Conservation (phyloP, 192 early-diverging fungal genomes). For the Backusella westeae region DNA sequence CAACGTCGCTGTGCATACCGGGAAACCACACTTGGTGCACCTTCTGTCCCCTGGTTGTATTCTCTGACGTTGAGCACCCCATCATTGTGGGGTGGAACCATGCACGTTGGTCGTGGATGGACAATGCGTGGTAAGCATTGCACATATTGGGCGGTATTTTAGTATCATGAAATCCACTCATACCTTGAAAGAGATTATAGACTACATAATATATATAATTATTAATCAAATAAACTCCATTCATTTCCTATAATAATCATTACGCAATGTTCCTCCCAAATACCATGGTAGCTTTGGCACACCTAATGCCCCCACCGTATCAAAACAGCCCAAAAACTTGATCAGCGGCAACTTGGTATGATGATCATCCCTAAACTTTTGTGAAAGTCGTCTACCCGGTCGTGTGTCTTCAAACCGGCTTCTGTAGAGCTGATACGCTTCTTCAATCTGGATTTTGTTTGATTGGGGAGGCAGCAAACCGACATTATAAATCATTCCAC, state of each 20-base stretch:
- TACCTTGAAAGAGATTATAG: slow-evolving; percentile 4
- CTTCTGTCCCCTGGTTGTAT: background rate
- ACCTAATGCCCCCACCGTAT: slow-evolving; percentile 20
- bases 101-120: slow-evolving; percentile 25
- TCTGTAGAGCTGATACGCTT: slow-evolving; percentile 16
- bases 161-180: slow-evolving; percentile 21
- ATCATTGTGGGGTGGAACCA: slow-evolving; percentile 23
- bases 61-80: background rate
- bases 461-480: slow-evolving; percentile 12
- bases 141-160: slow-evolving; percentile 8
- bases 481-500: slow-evolving; percentile 27
- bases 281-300: slow-evolving; percentile 21
- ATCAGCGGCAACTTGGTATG: background rate
- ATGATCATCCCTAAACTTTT: slow-evolving; percentile 7
- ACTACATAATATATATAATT: slow-evolving; percentile 8
- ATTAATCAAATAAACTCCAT: background rate
- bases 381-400: background rate
- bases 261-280: slow-evolving; percentile 22
- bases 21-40: slow-evolving; percentile 26
- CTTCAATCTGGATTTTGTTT: background rate
- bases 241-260: background rate
- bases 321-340: slow-evolving; percentile 24
- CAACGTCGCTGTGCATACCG: slow-evolving; percentile 21
- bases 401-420: background rate
- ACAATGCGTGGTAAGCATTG: slow-evolving; percentile 24